Evolutionary conservation across 2,329 filamentous ascomycete species (phyloP), one percentile per base, ranked within the genome.

Genomic region (Verticillium isaacii): DNA sequence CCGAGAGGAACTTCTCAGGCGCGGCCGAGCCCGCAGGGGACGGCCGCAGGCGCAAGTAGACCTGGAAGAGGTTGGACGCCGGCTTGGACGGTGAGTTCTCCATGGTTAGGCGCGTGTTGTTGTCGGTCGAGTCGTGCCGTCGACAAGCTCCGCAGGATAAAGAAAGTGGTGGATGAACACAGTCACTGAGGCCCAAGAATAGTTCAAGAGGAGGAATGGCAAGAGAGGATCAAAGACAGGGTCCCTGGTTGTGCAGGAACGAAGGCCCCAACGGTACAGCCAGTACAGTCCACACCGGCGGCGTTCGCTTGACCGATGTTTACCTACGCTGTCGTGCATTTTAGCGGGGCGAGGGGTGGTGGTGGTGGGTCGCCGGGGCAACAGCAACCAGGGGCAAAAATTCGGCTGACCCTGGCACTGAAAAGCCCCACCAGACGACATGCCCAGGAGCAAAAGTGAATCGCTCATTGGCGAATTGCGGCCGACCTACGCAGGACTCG

Each of bases 11-110:
- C 59, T 91, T 88, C 63, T 93, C 89, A 0, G 79, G 71, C 64
- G 73, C 69, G 55, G 76, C 61, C 19, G 75, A 71, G 56, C 76
- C 74, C 69, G 80, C 71, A 61, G 79, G 79, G 3, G 88, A 83
- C n/a, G 90, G 90, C 17, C 90, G 89, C 57, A 98, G 80, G 57
- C 94, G 91, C 50, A 98, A 83, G 72, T 91, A 97, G 62, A 98
- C 94, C 76, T 97, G 89, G 74, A 98, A 98, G 41, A 97, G 85
- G 64, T 85, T 86, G 11, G 64, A 61, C 1, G 64, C 57, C 25
- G 63, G 60, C 50, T 65, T 66, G 9, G 59, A 60, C 17, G 63
- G 58, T 57, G 60, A 32, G 25, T 55, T 60, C 37, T 66, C 63
- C 64, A 66, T 66, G 23, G 17, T 59, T 32, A n/a, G n/a, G 14